Evolutionary conservation across 768 basidiomycete genomes (phyloP).

Genomic region (Phaeotremella fagi): DNA sequence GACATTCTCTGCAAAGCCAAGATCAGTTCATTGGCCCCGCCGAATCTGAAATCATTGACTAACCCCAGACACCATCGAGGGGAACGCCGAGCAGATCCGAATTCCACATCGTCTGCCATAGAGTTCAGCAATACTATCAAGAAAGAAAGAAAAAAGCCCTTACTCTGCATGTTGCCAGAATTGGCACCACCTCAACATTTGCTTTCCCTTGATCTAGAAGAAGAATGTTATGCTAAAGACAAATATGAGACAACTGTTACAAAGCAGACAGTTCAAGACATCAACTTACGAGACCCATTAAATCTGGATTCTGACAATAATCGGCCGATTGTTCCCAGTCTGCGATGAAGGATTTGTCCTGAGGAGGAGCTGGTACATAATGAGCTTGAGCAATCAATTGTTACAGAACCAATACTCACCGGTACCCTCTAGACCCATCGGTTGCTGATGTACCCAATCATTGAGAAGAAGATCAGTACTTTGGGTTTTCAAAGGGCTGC

Average conservation of each 20-base stretch:
- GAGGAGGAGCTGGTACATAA: background rate
- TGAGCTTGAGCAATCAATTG: background rate
- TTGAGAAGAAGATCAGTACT: constrained; percentile 36
- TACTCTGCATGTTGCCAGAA: constrained; percentile 24
- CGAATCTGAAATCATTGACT: background rate
- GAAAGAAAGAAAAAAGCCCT: background rate
- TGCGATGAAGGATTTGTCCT: constrained; percentile 28
- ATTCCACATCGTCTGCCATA: constrained; percentile 17
- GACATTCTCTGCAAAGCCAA: constrained; percentile 20
- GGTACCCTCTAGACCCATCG: background rate
- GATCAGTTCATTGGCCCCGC: background rate
- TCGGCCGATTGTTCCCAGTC: constrained; percentile 30
- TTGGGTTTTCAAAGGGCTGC: constrained; percentile 24
- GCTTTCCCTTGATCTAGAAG: constrained; percentile 19
- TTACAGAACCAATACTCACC: background rate
- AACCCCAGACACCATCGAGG: constrained; percentile 32
- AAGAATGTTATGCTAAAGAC: constrained; percentile 24
- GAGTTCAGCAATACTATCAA: background rate
- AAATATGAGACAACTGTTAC: too few species aligned
- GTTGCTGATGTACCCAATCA: constrained; percentile 10
- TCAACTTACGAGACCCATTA: constrained; percentile 28
- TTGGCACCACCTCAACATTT: constrained; percentile 17
- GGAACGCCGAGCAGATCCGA: constrained; percentile 34
- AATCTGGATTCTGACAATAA: constrained; percentile 29
- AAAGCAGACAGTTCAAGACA: background rate